These are phyloP conservation scores for Noccaea bulbosa DNA, from an alignment of 345 rosid species.

Conservation along the genomic window DNA sequence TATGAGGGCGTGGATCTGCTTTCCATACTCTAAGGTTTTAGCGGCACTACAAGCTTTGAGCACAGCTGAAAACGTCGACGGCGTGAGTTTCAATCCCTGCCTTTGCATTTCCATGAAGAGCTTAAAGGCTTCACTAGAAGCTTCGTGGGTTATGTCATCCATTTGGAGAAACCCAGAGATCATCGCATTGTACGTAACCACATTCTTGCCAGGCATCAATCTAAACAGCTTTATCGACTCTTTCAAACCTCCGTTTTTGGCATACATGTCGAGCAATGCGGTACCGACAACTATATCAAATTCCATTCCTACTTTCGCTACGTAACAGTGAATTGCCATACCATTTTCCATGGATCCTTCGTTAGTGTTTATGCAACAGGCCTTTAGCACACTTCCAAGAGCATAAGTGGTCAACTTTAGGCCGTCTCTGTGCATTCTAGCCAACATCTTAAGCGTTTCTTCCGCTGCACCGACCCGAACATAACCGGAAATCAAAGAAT, in stretches of 20 bases:
- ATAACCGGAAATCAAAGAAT: constrained; percentile 57
- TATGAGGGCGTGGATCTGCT: constrained; percentile 54
- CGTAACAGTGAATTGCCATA: constrained; percentile 50
- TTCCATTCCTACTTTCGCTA: constrained; percentile 49
- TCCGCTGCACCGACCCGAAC: constrained; percentile 46
- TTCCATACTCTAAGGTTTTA: constrained; percentile 50
- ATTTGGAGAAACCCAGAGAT: constrained; percentile 51
- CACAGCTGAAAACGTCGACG: constrained; percentile 55
- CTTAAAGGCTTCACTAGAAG: constrained; percentile 45
- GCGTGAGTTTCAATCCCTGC: constrained; percentile 49
- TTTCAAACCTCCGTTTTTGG: constrained; percentile 47
- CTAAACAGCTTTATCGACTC: constrained; percentile 45
- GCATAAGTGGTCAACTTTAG: constrained; percentile 45
- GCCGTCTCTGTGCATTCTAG: constrained; percentile 51
- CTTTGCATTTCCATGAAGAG: constrained; percentile 55
- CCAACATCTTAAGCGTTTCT: constrained; percentile 48
- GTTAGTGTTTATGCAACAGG: constrained; percentile 45
- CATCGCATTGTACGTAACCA: constrained; percentile 60
- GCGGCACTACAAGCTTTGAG: constrained; percentile 50
- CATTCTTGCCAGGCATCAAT: constrained; percentile 49
- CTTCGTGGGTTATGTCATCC: constrained; percentile 37
- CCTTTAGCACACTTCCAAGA: constrained; percentile 56
- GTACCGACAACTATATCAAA: constrained; percentile 52
- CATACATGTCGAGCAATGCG: constrained; percentile 63
- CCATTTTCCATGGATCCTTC: constrained; percentile 44